Conservation (phyloP, 106 monocot genomes). For the Phalaenopsis aphrodite region DNA sequence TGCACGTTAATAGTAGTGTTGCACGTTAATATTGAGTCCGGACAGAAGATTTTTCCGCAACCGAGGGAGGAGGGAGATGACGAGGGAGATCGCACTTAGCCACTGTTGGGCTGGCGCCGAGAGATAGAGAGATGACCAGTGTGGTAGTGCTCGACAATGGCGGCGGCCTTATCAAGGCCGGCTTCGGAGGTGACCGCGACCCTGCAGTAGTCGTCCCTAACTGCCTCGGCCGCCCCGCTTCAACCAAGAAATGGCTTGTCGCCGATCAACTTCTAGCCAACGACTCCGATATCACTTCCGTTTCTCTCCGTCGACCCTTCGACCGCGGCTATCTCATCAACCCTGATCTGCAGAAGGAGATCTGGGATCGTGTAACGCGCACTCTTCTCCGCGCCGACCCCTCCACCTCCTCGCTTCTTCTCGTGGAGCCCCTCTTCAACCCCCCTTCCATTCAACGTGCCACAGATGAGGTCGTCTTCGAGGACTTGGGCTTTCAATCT, state of each 20-base stretch:
- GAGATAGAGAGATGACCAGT: constrained; percentile 15
- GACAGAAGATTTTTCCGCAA: too few relatives aligned
- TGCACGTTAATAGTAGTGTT: too few relatives aligned
- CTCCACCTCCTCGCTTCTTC: constrained; percentile 59
- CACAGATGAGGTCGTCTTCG: constrained; percentile 88
- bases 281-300: constrained; percentile 58
- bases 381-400: constrained; percentile 40
- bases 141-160: constrained; percentile 93
- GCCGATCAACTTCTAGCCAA: constrained; percentile 68
- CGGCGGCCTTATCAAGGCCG: constrained; percentile 83
- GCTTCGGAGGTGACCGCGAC: constrained; percentile 83
- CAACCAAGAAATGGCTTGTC: constrained; percentile 44
- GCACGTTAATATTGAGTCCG: too few relatives aligned
- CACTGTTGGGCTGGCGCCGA: not conserved
- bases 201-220: constrained; percentile 74
- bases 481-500: constrained; percentile 72
- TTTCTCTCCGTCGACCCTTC: constrained; percentile 75
- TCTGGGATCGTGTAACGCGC: constrained; percentile 77
- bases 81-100: too few relatives aligned
- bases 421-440: constrained; percentile 85
- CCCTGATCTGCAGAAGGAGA: constrained; percentile 63
- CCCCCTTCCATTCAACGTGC: constrained; percentile 63
- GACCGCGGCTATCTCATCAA: constrained; percentile 93
- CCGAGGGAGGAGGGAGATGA: not conserved
- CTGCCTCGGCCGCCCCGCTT: constrained; percentile 51